Base-by-base conservation (phyloP, 1,284 basidiomycete genomes). In the Papiliotrema nemorosa region DNA sequence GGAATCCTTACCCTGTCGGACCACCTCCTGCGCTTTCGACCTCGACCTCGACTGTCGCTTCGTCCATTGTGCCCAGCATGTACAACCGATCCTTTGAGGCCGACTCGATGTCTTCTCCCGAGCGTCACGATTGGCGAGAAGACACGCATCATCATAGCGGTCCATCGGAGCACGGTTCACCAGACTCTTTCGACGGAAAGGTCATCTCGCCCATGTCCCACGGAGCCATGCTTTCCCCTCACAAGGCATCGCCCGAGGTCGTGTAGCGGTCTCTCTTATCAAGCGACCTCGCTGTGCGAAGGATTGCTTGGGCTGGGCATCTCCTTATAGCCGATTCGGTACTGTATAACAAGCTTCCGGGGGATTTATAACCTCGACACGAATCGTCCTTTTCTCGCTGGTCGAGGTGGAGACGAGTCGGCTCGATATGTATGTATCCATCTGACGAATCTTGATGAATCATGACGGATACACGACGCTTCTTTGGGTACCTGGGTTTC, bases 1-100 rank as follows among this genome's bases (percentile, higher is more conserved):
- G 59, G 59, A 53, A 53, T 16, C 54, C 59, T 2, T 61, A 61
- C 52, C 49, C 35, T 12, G 44, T 41, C 12, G 49, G 44, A 14
- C 50, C 52, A 14, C 52, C 54, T 16, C 53, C 44, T 18, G 44
- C 44, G 10, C 16, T 31, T 16, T 41, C 46, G 24, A 27, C 33
- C 26, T 44, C 31, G n/a, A 16, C 35, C 16, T 29, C 25, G 18
- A 29, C 36, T 22, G 25, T 34, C 21, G 16, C 36, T 20, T 25
- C 36, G 10, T 20, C 24, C 27, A 18, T 41, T 12, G 13, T 36
- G 16, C 18, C n/a, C 13, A 10, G 12, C 7, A 37, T 24, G 29
- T 26, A 36, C 20, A 14, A 5, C 12, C 21, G 34, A 36, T 24
- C 24, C 5, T 13, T 16, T 12, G 27, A 26, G 21, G 9, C 31